phyloP scores from a whole-genome alignment of 305 asterid species.

The Solanum chacoense region DNA sequence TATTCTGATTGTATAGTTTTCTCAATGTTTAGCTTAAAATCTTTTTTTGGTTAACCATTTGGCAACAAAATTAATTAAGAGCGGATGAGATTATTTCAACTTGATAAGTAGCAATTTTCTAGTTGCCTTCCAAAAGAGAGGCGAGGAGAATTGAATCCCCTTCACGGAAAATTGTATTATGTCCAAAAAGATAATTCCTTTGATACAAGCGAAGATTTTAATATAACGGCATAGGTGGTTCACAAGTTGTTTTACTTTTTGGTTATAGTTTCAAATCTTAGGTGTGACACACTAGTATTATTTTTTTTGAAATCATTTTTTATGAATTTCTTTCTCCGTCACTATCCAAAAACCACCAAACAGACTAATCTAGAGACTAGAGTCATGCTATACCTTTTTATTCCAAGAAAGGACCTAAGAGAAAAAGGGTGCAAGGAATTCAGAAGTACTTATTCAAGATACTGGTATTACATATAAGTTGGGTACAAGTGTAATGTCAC shows the following conservation, averaged over 20 bases:
- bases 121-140: no score
- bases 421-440: constrained; percentile 11
- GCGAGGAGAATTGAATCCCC: background rate
- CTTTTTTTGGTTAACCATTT: background rate
- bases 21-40: background rate
- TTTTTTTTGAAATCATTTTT: background rate
- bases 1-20: background rate
- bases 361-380: background rate
- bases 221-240: background rate
- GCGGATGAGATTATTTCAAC: background rate
- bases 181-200: background rate
- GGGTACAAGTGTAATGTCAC: constrained; percentile 47
- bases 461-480: constrained; percentile 17
- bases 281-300: background rate
- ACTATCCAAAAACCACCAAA: background rate
- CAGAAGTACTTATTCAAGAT: constrained; percentile 13
- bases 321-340: background rate
- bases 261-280: background rate
- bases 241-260: background rate
- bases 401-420: background rate
- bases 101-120: no score
- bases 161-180: background rate
- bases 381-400: background rate
- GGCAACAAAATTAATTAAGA: background rate
- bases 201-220: background rate